Conservation (phyloP, 179 eudicot species). For the Sideroxylon spinosum region DNA sequence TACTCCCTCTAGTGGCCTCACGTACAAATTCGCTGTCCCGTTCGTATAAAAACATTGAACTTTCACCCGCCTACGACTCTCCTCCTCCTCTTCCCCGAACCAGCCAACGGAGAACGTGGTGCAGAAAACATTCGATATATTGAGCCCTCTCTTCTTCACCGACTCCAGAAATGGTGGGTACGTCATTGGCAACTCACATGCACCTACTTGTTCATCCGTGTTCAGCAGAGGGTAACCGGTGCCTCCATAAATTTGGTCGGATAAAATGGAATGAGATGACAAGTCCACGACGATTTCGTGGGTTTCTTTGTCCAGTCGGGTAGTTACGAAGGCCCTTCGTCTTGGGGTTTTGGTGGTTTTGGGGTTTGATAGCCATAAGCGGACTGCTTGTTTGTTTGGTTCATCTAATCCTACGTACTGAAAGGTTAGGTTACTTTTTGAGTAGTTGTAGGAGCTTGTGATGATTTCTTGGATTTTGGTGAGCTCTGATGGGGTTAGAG, state of each 20-base stretch:
- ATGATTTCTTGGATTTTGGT: conserved; percentile 9
- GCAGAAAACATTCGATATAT: conserved; percentile 12
- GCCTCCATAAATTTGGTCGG: conserved; percentile 17
- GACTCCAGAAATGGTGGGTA: conserved; percentile 22
- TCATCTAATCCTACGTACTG: conserved; percentile 22
- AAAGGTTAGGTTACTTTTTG: conserved; percentile 15
- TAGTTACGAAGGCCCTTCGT: conserved; percentile 16
- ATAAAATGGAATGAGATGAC: background rate
- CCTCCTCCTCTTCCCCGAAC: conserved; percentile 19
- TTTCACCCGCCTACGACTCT: background rate
- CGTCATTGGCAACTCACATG: background rate
- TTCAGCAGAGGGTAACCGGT: conserved; percentile 18
- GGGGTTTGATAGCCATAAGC: conserved; percentile 16
- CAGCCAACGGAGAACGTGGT: conserved; percentile 16
- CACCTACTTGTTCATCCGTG: conserved; percentile 12
- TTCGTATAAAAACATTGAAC: background rate
- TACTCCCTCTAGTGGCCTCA: conserved; percentile 17
- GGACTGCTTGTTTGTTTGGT: conserved; percentile 15
- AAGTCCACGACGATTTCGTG: conserved; percentile 20
- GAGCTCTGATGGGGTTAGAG: conserved; percentile 20
- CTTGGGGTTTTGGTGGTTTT: background rate
- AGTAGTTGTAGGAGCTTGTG: background rate
- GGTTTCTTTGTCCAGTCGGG: conserved; percentile 7
- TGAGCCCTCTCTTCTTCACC: conserved; percentile 17
- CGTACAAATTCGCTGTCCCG: background rate